These are phyloP conservation scores for Toxicodendron radicans DNA, from an alignment of 345 rosid genomes.

Conservation along the genomic window DNA sequence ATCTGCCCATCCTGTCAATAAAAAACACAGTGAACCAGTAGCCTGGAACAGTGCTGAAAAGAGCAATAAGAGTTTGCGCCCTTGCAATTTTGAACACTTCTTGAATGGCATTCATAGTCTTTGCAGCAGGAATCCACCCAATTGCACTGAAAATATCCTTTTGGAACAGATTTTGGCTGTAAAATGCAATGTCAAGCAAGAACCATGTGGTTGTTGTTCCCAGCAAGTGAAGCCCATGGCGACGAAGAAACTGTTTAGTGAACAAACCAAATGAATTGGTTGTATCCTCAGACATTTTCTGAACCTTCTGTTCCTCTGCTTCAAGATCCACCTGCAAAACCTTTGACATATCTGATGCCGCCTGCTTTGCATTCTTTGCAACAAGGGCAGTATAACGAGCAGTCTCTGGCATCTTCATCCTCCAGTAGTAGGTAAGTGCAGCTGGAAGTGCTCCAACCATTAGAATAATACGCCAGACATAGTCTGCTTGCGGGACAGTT, in stretches of 20 bases:
- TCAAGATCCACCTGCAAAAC: slow-evolving; percentile 70
- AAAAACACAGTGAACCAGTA: slow-evolving; percentile 83
- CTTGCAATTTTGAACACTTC: slow-evolving; percentile 75
- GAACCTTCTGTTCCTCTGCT: slow-evolving; percentile 47
- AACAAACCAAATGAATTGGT: slow-evolving; percentile 58
- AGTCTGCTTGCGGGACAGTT: slow-evolving; percentile 72
- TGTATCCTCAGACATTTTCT: slow-evolving; percentile 17
- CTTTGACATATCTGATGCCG: slow-evolving; percentile 79
- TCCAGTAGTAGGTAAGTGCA: slow-evolving; percentile 71
- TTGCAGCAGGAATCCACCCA: slow-evolving; percentile 81
- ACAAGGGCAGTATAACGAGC: slow-evolving; percentile 90
- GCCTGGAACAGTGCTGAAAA: slow-evolving; percentile 80
- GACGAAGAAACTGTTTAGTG: slow-evolving; percentile 47
- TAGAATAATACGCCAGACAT: slow-evolving; percentile 73
- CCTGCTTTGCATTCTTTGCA: slow-evolving; percentile 69
- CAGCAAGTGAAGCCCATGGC: slow-evolving; percentile 82
- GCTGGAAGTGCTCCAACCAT: slow-evolving; percentile 89
- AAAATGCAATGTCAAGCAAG: slow-evolving; percentile 81
- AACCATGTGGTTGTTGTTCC: slow-evolving; percentile 88
- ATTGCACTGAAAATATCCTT: slow-evolving; percentile 84
- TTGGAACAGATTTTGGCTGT: slow-evolving; percentile 83
- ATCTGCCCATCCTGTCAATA: slow-evolving; percentile 69
- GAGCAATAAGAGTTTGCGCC: slow-evolving; percentile 82
- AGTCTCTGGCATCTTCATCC: slow-evolving; percentile 90
- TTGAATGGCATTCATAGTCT: slow-evolving; percentile 73